phyloP scores from a whole-genome alignment of 2,329 filamentous ascomycete species.

The Fusarium protoensiforme region DNA sequence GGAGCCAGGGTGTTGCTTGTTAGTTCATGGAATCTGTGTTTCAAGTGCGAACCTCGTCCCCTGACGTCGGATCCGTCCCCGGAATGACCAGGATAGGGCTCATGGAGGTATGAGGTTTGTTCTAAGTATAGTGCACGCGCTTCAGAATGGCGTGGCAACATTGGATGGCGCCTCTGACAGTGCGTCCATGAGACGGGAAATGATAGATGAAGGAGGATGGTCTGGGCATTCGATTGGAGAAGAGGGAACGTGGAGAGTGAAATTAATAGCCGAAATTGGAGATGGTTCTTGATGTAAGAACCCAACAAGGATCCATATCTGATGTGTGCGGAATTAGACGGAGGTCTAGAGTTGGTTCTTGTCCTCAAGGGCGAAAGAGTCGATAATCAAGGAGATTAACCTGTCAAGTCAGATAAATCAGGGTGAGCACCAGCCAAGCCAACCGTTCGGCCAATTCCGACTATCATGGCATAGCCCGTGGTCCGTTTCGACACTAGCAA shows the following conservation, averaged over 20 bases:
- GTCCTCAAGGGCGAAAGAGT: background rate
- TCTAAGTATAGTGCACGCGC: constrained; percentile 13
- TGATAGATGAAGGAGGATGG: constrained; percentile 6
- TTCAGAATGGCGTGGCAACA: constrained; percentile 22
- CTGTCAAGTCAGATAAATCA: background rate
- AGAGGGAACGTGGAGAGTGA: background rate
- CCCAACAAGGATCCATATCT: background rate
- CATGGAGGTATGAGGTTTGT: background rate
- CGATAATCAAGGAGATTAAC: background rate
- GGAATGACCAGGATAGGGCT: constrained; percentile 1
- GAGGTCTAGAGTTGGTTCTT: background rate
- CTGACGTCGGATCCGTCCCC: background rate
- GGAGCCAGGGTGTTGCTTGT: constrained; percentile 1
- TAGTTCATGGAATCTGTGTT: constrained; percentile 15
- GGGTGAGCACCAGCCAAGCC: constrained; percentile 18
- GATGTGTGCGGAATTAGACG: background rate
- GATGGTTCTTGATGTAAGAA: background rate
- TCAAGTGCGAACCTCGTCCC: constrained; percentile 10
- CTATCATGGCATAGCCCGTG: background rate
- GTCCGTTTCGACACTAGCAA: constrained; percentile 4
- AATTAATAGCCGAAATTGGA: constrained; percentile 18
- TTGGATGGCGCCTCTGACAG: background rate
- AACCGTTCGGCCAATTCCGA: constrained; percentile 24
- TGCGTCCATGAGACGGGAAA: constrained; percentile 4
- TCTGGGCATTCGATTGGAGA: background rate